Conservation (phyloP, 164 flowering plant species). For the Vitis amurensis region DNA sequence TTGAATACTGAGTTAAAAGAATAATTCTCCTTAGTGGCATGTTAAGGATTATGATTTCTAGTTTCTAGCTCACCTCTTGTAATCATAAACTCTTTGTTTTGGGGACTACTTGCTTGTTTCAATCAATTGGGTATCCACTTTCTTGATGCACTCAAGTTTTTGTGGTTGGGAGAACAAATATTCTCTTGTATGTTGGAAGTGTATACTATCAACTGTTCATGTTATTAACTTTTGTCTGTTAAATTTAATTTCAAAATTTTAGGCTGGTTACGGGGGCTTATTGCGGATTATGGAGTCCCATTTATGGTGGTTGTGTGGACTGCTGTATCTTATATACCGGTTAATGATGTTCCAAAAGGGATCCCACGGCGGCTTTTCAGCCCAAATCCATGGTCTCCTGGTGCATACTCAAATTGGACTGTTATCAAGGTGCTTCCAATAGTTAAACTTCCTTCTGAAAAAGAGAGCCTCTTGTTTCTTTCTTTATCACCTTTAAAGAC, state of each 20-base stretch:
- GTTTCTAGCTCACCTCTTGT: neutral
- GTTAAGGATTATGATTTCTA: neutral
- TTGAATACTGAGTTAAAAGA: neutral
- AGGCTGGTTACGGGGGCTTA: slow-evolving; percentile 84
- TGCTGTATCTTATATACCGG: slow-evolving; percentile 77
- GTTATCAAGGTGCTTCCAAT: slow-evolving; percentile 67
- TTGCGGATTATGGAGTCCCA: slow-evolving; percentile 98
- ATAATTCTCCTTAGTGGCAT: neutral
- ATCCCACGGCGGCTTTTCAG: slow-evolving; percentile 92
- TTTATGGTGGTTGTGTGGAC: slow-evolving; percentile 96
- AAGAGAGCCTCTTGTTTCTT: neutral
- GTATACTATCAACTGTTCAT: neutral
- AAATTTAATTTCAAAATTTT: slow-evolving; percentile 12
- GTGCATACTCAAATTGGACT: slow-evolving; percentile 94
- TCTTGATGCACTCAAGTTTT: neutral
- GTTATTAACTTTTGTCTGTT: slow-evolving; percentile 7
- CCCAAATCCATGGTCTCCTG: slow-evolving; percentile 97
- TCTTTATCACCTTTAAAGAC: neutral
- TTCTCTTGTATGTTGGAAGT: neutral
- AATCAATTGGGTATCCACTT: neutral
- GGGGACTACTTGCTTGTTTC: neutral
- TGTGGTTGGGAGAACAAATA: neutral
- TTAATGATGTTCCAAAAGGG: slow-evolving; percentile 74
- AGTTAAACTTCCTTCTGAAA: neutral
- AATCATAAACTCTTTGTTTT: slow-evolving; percentile 1